Evolutionary conservation across 495 filamentous ascomycete genomes (phyloP).

Genomic region (Parmelia sp.): DNA sequence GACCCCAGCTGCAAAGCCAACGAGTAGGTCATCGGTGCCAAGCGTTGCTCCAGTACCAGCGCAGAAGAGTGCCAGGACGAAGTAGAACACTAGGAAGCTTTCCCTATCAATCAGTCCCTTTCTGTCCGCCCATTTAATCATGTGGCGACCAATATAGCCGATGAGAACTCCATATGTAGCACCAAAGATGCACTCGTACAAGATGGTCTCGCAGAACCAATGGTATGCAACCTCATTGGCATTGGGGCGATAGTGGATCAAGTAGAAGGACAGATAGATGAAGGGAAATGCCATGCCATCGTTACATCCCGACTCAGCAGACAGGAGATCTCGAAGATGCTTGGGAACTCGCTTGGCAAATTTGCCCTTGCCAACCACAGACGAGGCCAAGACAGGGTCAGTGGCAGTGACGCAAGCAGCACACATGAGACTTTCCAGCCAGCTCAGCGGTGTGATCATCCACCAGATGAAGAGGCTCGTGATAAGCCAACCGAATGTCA

Average conservation of each 20-base stretch:
- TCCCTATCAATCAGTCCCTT: slow-evolving; percentile 87
- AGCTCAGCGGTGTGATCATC: slow-evolving; percentile 75
- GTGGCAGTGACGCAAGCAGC: slow-evolving; percentile 97
- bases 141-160: slow-evolving; percentile 82
- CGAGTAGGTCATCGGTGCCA: slow-evolving; percentile 91
- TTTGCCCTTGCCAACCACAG: slow-evolving; percentile 97
- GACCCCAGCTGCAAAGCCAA: slow-evolving; percentile 90
- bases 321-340: slow-evolving; percentile 90
- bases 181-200: slow-evolving; percentile 96
- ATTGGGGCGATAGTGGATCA: slow-evolving; percentile 70
- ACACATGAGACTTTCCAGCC: slow-evolving; percentile 78
- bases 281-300: slow-evolving; percentile 99
- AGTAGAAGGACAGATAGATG: slow-evolving; percentile 84
- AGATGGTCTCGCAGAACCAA: slow-evolving; percentile 84
- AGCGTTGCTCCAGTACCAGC: slow-evolving; percentile 89
- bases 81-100: slow-evolving; percentile 98
- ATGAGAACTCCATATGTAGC: slow-evolving; percentile 82
- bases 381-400: slow-evolving; percentile 94
- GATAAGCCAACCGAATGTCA: slow-evolving; percentile 94
- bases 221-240: slow-evolving; percentile 65
- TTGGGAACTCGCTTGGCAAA: slow-evolving; percentile 97
- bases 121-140: slow-evolving; percentile 83
- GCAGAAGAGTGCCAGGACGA: slow-evolving; percentile 91
- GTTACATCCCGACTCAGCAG: slow-evolving; percentile 97
- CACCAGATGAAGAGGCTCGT: slow-evolving; percentile 97